Evolutionary conservation across 495 filamentous ascomycete species (phyloP), one percentile per base, ranked within the genome.

Genomic region (Podospora bellae-mahoneyi): DNA sequence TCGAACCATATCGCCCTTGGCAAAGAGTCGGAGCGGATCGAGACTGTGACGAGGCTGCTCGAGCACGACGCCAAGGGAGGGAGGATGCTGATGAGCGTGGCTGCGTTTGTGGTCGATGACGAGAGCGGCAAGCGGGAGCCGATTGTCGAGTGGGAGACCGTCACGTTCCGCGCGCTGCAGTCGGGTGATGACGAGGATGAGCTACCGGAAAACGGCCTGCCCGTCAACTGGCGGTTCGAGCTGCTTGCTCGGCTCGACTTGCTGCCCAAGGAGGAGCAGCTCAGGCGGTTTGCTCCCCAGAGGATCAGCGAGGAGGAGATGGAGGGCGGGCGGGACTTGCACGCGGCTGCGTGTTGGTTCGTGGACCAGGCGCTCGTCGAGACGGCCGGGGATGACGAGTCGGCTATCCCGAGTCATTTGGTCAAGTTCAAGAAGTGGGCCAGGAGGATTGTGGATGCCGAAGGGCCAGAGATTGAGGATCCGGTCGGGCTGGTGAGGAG

Each of bases 1-100:
- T 58, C 55, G 6, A 58, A 58, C 2, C n/a, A 26, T 13, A 58
- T 58, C 18, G 15, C n/a, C 7, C n/a, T 20, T 4, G n/a, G 4
- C 1, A 4, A 23, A 23, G 23, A 23, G 55, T 26, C n/a, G 15
- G n/a, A 58, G 55, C 55, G 55, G 9, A 58, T 20, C 23, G n/a
- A 19, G n/a, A 20, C 55, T 20, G 55, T 58, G n/a, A 58, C 55
- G 3, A 58, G 55, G 23, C 55, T 58, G n/a, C 55, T 58, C 16
- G 55, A 58, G 23, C 23, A 58, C 18, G 55, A 58, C n/a, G n/a
- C 55, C 55, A 58, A 58, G 55, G 55, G 55, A 15, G 55, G 55
- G n/a, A 58, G 55, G 23, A 58, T 58, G n/a, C 55, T 19, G 7
- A 58, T 58, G n/a, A 58, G 55, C 55, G 55, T 58, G n/a, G 55